Evolutionary conservation across 176 grass and related monocot genomes (phyloP).

Genomic region (Triticum timopheevii): DNA sequence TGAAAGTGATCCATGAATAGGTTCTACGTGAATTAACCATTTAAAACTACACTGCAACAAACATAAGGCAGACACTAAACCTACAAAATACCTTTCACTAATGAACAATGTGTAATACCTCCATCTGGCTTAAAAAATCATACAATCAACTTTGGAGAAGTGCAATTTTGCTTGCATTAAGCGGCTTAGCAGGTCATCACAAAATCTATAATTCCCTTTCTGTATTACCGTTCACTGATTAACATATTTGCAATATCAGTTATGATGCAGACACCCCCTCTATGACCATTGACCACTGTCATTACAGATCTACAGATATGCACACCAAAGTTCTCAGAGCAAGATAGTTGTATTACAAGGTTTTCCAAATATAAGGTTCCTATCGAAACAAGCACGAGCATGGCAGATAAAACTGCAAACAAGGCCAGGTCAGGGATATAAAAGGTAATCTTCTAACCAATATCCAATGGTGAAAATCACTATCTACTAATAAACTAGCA

Average conservation of each 20-base stretch:
- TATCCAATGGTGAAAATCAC: not conserved
- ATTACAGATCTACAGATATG: no score
- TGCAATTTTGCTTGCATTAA: not conserved
- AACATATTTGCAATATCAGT: not conserved
- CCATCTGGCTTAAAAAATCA: not conserved
- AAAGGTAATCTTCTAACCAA: not conserved
- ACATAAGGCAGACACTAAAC: not conserved
- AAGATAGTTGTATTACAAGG: not conserved
- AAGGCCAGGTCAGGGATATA: no score
- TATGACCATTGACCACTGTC: no score
- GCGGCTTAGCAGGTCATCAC: not conserved
- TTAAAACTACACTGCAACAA: not conserved
- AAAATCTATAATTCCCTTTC: not conserved
- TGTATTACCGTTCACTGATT: not conserved
- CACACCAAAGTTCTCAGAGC: no score
- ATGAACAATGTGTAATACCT: not conserved
- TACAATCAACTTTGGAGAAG: not conserved
- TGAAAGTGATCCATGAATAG: not conserved
- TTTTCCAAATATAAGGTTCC: not conserved
- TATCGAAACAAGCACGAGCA: no score
- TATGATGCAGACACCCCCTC: not conserved
- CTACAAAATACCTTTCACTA: not conserved
- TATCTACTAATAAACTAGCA: not conserved
- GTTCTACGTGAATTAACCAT: not conserved
- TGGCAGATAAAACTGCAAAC: no score